Evolutionary conservation across 805 yeast genomes (phyloP).

Genomic region (Phaffomyces thermotolerans): DNA sequence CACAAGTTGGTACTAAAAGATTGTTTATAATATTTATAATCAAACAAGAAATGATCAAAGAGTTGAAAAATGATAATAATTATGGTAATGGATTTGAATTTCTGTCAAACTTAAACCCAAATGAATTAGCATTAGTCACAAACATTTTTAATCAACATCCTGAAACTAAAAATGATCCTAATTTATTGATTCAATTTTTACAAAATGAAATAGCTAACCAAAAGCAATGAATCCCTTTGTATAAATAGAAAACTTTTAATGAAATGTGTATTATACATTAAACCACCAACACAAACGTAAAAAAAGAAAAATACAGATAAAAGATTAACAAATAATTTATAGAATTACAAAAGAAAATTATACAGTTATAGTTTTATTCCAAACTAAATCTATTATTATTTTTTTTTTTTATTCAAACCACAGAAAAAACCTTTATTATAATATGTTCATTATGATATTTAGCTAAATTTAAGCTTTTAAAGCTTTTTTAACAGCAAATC

Average conservation of each 20-base stretch:
- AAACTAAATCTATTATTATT: constrained; percentile 11
- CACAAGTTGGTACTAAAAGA: constrained; percentile 3
- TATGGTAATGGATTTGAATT: constrained; percentile 11
- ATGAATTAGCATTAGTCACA: constrained; percentile 15
- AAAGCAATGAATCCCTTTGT: background rate
- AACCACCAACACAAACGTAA: too few relatives aligned
- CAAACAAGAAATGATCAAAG: constrained; percentile 15
- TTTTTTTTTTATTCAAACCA: constrained; percentile 4
- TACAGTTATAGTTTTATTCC: constrained; percentile 3
- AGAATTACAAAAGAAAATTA: constrained; percentile 11
- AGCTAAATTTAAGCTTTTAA: constrained; percentile 67
- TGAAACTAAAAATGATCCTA: constrained; percentile 15
- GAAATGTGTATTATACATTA: background rate
- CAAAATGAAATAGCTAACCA: constrained; percentile 7
- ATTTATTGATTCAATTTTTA: constrained; percentile 15
- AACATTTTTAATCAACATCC: constrained; percentile 19
- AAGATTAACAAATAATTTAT: constrained; percentile 1
- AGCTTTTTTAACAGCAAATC: constrained; percentile 91
- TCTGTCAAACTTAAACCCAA: constrained; percentile 13
- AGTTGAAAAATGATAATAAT: background rate
- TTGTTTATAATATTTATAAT: constrained; percentile 17
- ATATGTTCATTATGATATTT: constrained; percentile 8
- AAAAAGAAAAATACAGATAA: background rate
- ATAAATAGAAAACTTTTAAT: background rate
- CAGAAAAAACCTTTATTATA: constrained; percentile 21